A percentile compares a stretch with the other conserved stretches of the same genome.
These are phyloP conservation scores for Pyrenophora graminea DNA, from an alignment of 2,329 filamentous ascomycete species.

Conservation along the genomic window DNA sequence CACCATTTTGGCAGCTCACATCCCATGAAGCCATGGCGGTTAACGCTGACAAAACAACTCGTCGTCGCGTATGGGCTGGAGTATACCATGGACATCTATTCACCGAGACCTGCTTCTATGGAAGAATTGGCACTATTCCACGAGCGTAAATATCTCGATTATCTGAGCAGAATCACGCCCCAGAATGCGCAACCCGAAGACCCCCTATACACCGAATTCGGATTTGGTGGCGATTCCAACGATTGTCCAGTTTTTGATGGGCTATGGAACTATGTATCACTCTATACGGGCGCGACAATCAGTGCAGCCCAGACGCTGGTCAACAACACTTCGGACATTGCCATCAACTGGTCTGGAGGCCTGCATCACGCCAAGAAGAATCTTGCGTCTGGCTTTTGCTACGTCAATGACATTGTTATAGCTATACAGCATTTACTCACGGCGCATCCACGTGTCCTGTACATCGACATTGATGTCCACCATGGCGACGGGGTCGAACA, in stretches of 20 bases:
- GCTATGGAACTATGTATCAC: constrained; percentile 90
- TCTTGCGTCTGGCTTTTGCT: constrained; percentile 95
- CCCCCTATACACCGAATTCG: constrained; percentile 65
- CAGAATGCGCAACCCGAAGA: constrained; percentile 51
- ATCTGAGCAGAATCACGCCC: constrained; percentile 64
- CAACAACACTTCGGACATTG: constrained; percentile 87
- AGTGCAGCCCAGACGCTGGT: constrained; percentile 89
- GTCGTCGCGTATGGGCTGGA: constrained; percentile 95
- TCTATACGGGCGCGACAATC: constrained; percentile 88
- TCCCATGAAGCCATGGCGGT: constrained; percentile 98
- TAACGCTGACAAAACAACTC: constrained; percentile 92
- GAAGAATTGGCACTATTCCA: constrained; percentile 90
- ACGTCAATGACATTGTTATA: constrained; percentile 98
- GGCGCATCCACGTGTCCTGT: constrained; percentile 81
- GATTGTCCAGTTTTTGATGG: constrained; percentile 98
- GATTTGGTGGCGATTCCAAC: constrained; percentile 70
- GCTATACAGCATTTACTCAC: constrained; percentile 87
- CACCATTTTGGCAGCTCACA: constrained; percentile 97
- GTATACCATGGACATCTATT: constrained; percentile 93
- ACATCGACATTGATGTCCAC: constrained; percentile 93
- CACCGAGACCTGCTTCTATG: constrained; percentile 79
- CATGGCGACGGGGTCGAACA: constrained; percentile 91
- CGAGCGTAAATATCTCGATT: constrained; percentile 86
- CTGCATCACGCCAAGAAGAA: constrained; percentile 95
- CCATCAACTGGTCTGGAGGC: constrained; percentile 96